Evolutionary conservation across 2,329 filamentous ascomycete species (phyloP).

Genomic region (Fusarium haematococcum): DNA sequence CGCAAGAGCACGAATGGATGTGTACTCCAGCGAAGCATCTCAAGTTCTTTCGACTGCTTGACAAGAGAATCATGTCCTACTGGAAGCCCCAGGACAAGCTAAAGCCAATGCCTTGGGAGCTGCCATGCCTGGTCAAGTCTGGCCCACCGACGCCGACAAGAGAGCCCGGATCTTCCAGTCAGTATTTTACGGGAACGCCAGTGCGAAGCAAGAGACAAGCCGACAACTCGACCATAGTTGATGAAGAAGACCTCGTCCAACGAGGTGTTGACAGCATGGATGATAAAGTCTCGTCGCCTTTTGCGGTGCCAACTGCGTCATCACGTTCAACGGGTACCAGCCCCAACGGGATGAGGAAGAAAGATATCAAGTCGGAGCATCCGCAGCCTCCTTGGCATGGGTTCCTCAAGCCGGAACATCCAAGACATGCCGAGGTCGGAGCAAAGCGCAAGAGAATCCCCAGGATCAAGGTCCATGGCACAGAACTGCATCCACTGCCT

Average conservation of each 20-base stretch:
- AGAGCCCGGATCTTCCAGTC: slow-evolving; percentile 22
- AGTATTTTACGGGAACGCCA: slow-evolving; percentile 31
- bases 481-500: slow-evolving; percentile 38
- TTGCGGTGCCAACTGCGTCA: not conserved
- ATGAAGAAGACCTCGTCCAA: not conserved
- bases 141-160: slow-evolving; percentile 6
- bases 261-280: not conserved
- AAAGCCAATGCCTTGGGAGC: slow-evolving; percentile 49
- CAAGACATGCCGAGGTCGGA: not conserved
- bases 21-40: slow-evolving; percentile 47
- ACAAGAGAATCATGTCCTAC: slow-evolving; percentile 42
- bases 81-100: slow-evolving; percentile 45
- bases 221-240: not conserved
- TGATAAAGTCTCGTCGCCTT: not conserved
- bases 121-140: slow-evolving; percentile 44
- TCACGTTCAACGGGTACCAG: not conserved
- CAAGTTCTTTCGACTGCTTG: slow-evolving; percentile 48
- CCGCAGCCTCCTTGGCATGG: slow-evolving; percentile 20
- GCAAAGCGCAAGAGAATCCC: slow-evolving; percentile 30
- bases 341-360: not conserved
- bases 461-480: slow-evolving; percentile 27
- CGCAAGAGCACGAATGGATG: slow-evolving; percentile 50
- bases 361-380: not conserved
- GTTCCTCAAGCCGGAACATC: slow-evolving; percentile 18
- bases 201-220: not conserved